Base-by-base conservation (phyloP, 2,329 filamentous ascomycete genomes). In the Sclerotinia subarctica region DNA sequence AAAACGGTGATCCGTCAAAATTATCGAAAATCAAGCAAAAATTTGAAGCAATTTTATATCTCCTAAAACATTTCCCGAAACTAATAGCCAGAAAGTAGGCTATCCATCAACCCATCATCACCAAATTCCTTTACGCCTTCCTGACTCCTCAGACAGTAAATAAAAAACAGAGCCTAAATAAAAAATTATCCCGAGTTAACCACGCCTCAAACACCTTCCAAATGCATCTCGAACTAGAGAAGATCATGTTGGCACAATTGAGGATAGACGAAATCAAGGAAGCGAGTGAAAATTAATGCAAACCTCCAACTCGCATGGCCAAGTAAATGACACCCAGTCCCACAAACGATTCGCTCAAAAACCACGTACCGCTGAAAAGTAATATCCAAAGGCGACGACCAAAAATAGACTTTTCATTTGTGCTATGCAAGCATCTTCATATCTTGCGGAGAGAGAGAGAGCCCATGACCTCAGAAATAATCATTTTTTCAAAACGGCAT, bases 401-500 rank as follows among this genome's bases (percentile, higher is more conserved):
- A 24, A 24, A 29, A 44, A 35, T 21, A 64, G 8, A 54, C 10
- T 13, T 44, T 42, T 11, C 47, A 44, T 64, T 26, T 11, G 53
- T 29, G 49, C n/a, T 35, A 64, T 26, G 49, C 47, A 53, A 35
- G 47, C 38, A 44, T 54, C 19, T 42, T 42, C 13, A 38, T 21
- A 42, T 6, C 54, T 44, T 8, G 38, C 26, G 24, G 57, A 26
- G 17, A 29, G 29, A 29, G 29, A 29, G 29, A 29, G 29, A 59
- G n/a, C n/a, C 17, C 21, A 13, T 42, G 24, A 29, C 49, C n/a
- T n/a, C 35, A 29, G 10, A 32, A 6, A 38, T 24, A 17, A 54
- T 70, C 83, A 90, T 78, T 88, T 92, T 80, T 85, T 89, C 76
- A 94, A 79, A 32, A 91, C 88, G 51, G 91, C 92, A 72, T 94